Evolutionary conservation across 495 filamentous ascomycete species (phyloP), one percentile per base, ranked within the genome.

Genomic region (Letharia columbiana): DNA sequence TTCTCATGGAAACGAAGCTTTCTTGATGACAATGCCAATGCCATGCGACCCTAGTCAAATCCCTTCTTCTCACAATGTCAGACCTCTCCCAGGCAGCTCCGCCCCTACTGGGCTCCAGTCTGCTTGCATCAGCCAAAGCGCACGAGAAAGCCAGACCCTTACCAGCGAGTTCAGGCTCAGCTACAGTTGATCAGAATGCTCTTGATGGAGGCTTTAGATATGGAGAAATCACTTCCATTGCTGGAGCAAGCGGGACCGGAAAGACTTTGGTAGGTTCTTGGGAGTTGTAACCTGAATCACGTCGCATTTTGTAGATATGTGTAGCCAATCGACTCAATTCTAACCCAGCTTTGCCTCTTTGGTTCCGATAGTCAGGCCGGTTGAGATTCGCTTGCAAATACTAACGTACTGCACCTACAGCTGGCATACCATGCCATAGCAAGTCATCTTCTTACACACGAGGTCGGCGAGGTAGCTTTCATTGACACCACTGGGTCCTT

Each of bases 161-260:
- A 50, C 63, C 65, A 23, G 62, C 66, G 9, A 70, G 68, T 50
- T 70, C 68, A 7, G 68, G 70, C 39, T 63, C 49, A n/a, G 60
- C 61, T 18, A 37, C 41, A 10, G 59, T 70, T 15, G 70, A 72
- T 56, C 58, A 58, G 59, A 33, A 54, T 37, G 70, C 63, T 18
- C 49, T 72, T 23, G 47, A 66, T 61, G 70, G 70, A 44, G 70
- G 70, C 12, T 72, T 72, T 33, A 61, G 63, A 39, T 72, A 72
- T 61, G 68, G 70, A 60, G 68, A 70, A 47, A 70, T 72, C 20
- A 68, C 68, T 41, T 61, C 67, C 20, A 61, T 72, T 33, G 63
- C 68, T 59, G 68, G 68, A 40, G 63, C 63, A 3, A 64, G 28
- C 18, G 70, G 64, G 33, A 67, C 52, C 31, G 66, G 68, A 37